These are phyloP conservation scores for Elongisporangium undulatum DNA, from an alignment of 352 stramenopile species.

Conservation along the genomic window DNA sequence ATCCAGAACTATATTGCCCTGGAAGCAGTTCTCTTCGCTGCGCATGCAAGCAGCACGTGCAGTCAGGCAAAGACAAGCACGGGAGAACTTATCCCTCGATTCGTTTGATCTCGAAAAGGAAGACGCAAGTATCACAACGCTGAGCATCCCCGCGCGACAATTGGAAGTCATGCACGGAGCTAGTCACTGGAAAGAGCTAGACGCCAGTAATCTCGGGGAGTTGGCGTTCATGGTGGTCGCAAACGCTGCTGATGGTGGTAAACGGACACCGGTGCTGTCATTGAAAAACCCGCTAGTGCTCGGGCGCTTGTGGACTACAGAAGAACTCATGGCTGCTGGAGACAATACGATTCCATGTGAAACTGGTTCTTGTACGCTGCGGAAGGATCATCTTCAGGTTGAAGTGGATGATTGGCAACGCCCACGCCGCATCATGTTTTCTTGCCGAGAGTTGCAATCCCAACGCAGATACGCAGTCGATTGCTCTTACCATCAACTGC, in stretches of 20 bases:
- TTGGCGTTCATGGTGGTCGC: neutral
- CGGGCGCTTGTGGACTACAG: constrained; percentile 4
- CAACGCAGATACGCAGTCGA: constrained; percentile 40
- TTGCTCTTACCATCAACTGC: constrained; percentile 32
- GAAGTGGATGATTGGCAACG: constrained; percentile 34
- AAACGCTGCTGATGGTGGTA: neutral
- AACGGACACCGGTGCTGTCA: constrained; percentile 1
- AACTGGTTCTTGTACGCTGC: constrained; percentile 13
- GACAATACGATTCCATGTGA: neutral
- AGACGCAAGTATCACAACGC: constrained; percentile 16
- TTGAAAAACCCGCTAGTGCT: constrained; percentile 10
- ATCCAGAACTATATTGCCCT: constrained; percentile 43
- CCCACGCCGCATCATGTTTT: constrained; percentile 45
- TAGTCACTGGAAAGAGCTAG: constrained; percentile 5
- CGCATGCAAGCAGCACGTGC: constrained; percentile 31
- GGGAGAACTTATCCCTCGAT: constrained; percentile 8
- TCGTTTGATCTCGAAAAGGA: constrained; percentile 19
- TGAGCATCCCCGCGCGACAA: constrained; percentile 14
- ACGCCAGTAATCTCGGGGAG: neutral
- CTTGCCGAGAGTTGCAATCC: constrained; percentile 40
- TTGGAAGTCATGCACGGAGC: constrained; percentile 23
- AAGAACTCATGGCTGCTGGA: neutral
- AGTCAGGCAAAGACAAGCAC: constrained; percentile 14
- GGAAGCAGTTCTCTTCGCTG: constrained; percentile 55
- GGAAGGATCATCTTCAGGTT: constrained; percentile 30